Percentiles rank a stretch among this genome's conserved stretches.
Evolutionary conservation across 2,329 filamentous ascomycete genomes (phyloP).

Genomic region (Ophiobolus disseminans): DNA sequence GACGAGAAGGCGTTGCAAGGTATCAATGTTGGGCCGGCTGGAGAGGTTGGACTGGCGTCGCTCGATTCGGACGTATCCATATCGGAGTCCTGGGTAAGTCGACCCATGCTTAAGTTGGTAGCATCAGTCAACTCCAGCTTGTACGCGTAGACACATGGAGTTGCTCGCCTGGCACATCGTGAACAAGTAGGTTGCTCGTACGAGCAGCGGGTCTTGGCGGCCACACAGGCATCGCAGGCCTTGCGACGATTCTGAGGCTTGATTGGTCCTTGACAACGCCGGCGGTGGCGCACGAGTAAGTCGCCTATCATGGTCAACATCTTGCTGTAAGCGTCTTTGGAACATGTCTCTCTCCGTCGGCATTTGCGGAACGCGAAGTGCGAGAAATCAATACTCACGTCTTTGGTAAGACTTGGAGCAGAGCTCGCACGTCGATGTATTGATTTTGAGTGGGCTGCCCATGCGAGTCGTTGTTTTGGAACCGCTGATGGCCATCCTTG

Average conservation of each 20-base stretch:
- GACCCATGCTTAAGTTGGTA: neutral
- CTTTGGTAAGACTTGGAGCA: conserved; percentile 1
- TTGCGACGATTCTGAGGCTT: neutral
- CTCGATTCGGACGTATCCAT: neutral
- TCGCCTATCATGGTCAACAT: neutral
- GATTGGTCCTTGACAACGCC: neutral
- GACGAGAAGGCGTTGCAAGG: neutral
- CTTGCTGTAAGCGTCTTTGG: too few species aligned
- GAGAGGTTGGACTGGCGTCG: neutral
- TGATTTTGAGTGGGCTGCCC: neutral
- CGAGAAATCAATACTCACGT: neutral
- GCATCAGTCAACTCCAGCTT: neutral
- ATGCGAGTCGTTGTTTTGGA: neutral
- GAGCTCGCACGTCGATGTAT: neutral
- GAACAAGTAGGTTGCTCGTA: conserved; percentile 1
- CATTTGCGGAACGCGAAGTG: too few species aligned
- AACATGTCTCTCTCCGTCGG: too few species aligned
- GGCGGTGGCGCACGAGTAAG: neutral
- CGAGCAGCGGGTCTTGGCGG: neutral
- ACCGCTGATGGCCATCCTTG: too few species aligned
- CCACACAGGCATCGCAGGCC: conserved; percentile 1
- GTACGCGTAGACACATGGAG: neutral
- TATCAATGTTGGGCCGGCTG: too few species aligned
- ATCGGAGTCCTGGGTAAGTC: neutral
- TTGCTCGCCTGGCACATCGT: neutral